Percentiles rank a stretch among this genome's conserved stretches.
Evolutionary conservation across 192 early-diverging fungal species (phyloP).

Genomic region (Mycoemilia scoparia): DNA sequence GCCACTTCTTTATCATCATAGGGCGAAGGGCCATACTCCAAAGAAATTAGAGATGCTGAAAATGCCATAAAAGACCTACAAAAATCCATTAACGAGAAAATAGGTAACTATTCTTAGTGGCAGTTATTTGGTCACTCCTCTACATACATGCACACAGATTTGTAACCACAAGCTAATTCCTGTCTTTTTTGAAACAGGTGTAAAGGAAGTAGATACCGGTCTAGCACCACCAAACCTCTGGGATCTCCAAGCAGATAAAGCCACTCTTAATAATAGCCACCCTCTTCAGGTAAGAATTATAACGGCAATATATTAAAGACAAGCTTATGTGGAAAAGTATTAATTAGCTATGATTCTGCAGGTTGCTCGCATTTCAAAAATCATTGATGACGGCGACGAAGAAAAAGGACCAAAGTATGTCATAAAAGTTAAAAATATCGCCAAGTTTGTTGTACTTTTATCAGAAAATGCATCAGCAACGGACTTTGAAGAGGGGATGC

Average conservation of each 20-base stretch:
- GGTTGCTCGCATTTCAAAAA: slow-evolving; percentile 97
- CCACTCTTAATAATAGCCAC: slow-evolving; percentile 91
- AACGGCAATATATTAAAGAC: background rate
- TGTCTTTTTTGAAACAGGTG: too few relatives aligned
- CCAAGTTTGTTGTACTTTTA: slow-evolving; percentile 96
- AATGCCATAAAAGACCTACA: slow-evolving; percentile 92
- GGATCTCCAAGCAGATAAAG: slow-evolving; percentile 99
- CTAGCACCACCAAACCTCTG: slow-evolving; percentile 93
- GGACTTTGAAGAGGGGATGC: slow-evolving; percentile 99
- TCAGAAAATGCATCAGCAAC: slow-evolving; percentile 94
- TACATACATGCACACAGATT: slow-evolving; percentile 10
- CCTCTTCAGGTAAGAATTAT: slow-evolving; percentile 45
- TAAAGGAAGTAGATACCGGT: slow-evolving; percentile 97
- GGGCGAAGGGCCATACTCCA: slow-evolving; percentile 94
- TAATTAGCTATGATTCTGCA: slow-evolving; percentile 27
- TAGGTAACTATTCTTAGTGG: too few relatives aligned
- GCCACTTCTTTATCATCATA: too few relatives aligned
- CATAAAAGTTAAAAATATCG: slow-evolving; percentile 97
- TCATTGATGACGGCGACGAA: slow-evolving; percentile 79
- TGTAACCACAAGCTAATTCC: too few relatives aligned
- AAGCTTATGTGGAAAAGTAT: background rate
- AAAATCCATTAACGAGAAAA: slow-evolving; percentile 97
- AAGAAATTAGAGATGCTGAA: slow-evolving; percentile 85
- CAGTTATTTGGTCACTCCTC: background rate
- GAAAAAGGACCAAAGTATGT: slow-evolving; percentile 98